phyloP scores from a whole-genome alignment of 192 early-diverging fungal genomes.

The Powellomyces hirtus region DNA sequence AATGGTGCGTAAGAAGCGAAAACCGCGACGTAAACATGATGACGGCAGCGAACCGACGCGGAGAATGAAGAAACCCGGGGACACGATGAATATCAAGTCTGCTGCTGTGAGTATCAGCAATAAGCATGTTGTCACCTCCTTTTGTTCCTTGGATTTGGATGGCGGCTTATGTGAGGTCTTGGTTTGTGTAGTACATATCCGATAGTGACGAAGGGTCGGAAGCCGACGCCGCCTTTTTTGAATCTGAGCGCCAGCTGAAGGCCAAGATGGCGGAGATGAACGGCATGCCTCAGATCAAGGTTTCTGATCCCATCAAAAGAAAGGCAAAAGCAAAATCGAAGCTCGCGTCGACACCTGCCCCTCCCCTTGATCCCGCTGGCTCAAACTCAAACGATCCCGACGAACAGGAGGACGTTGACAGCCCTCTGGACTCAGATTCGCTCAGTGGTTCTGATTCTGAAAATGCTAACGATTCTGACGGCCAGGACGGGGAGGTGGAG shows the following conservation, averaged over 20 bases:
- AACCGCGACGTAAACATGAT: background rate
- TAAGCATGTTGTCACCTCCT: too few species aligned
- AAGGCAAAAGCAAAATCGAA: background rate
- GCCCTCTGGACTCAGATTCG: background rate
- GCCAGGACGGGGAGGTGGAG: background rate
- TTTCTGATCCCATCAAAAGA: background rate
- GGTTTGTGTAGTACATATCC: conserved; percentile 42
- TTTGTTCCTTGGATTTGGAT: background rate
- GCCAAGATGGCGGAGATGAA: background rate
- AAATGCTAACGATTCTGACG: background rate
- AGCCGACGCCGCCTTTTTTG: conserved; percentile 41
- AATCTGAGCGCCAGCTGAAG: conserved; percentile 24
- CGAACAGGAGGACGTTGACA: background rate
- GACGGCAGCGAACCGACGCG: background rate
- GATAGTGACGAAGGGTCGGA: conserved; percentile 51
- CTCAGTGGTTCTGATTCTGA: background rate
- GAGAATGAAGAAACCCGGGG: background rate
- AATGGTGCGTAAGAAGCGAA: background rate
- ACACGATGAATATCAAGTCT: too few species aligned
- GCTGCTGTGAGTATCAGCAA: too few species aligned
- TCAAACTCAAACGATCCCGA: background rate
- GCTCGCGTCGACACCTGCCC: background rate
- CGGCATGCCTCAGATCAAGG: background rate
- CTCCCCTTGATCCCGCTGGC: background rate
- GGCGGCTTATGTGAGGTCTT: background rate